Conservation (phyloP, 768 basidiomycete genomes). For the Mycena pura region DNA sequence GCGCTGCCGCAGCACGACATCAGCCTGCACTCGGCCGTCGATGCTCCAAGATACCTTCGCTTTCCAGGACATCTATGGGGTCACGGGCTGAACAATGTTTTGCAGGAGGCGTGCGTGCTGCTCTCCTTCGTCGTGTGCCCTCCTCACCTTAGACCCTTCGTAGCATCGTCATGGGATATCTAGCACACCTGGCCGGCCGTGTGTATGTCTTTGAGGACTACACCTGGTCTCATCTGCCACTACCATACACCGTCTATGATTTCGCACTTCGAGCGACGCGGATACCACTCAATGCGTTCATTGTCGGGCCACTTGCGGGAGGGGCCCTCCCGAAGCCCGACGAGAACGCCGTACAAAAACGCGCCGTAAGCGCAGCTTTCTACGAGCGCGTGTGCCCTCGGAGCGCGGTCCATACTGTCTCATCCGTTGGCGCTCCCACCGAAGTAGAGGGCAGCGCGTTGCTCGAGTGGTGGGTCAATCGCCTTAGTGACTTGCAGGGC, state of each 20-base stretch:
- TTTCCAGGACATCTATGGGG: conserved; percentile 67
- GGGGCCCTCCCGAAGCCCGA: conserved; percentile 41
- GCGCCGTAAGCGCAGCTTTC: conserved; percentile 56
- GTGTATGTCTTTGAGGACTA: conserved; percentile 72
- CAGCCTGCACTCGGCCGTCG: conserved; percentile 22
- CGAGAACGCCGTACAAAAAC: conserved; percentile 26
- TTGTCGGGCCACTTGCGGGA: conserved; percentile 63
- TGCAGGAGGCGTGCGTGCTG: conserved; percentile 63
- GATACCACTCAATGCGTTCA: conserved; percentile 65
- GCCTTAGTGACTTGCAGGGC: conserved; percentile 42
- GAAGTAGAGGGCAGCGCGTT: conserved; percentile 49
- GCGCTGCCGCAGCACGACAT: conserved; percentile 47
- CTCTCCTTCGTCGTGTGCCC: not conserved
- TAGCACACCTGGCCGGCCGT: conserved; percentile 56
- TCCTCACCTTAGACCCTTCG: not conserved
- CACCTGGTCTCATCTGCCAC: conserved; percentile 60
- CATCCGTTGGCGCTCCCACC: conserved; percentile 42
- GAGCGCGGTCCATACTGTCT: conserved; percentile 39
- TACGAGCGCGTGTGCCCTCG: conserved; percentile 56
- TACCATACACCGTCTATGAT: conserved; percentile 62
- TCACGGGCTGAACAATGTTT: conserved; percentile 65
- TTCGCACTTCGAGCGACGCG: conserved; percentile 56
- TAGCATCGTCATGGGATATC: conserved; percentile 57
- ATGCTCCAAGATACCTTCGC: conserved; percentile 45
- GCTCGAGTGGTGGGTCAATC: conserved; percentile 56